These are phyloP conservation scores for Ramularia endophylla DNA, from an alignment of 2,329 filamentous ascomycete genomes.

Conservation along the genomic window DNA sequence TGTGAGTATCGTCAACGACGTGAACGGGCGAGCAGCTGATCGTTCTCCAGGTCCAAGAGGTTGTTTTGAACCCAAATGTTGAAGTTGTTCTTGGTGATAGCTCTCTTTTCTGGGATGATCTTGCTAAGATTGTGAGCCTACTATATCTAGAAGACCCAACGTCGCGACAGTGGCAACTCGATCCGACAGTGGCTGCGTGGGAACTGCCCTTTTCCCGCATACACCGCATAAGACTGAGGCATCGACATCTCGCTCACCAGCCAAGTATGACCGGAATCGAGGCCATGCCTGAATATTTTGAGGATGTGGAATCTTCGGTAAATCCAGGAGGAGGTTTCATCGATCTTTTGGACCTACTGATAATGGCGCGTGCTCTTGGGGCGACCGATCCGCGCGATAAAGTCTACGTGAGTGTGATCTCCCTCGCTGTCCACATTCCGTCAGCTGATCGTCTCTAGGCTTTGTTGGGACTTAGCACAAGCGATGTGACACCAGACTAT, in stretches of 20 bases:
- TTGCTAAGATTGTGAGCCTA: constrained; percentile 22
- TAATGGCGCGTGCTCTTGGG: constrained; percentile 26
- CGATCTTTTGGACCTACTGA: constrained; percentile 26
- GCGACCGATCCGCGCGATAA: constrained; percentile 27
- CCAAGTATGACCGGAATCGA: too few species aligned
- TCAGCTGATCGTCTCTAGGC: constrained; percentile 1
- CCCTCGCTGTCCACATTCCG: neutral
- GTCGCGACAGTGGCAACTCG: constrained; percentile 19
- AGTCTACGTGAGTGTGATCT: constrained; percentile 16
- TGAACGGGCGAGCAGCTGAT: neutral
- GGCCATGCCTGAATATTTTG: neutral
- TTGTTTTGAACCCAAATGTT: constrained; percentile 26
- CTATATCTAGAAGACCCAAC: constrained; percentile 24
- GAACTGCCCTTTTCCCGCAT: constrained; percentile 28
- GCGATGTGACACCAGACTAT: constrained; percentile 25
- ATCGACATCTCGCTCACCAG: constrained; percentile 5
- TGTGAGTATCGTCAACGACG: constrained; percentile 6
- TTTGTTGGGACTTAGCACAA: constrained; percentile 23
- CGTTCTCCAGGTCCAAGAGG: constrained; percentile 20
- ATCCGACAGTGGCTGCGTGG: constrained; percentile 23
- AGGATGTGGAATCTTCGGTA: neutral
- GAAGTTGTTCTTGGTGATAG: constrained; percentile 24
- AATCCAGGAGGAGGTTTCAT: constrained; percentile 12
- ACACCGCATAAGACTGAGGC: constrained; percentile 25
- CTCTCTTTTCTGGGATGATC: constrained; percentile 24